phyloP scores from a whole-genome alignment of 495 filamentous ascomycete species.

The Stereocaulon alpinum region DNA sequence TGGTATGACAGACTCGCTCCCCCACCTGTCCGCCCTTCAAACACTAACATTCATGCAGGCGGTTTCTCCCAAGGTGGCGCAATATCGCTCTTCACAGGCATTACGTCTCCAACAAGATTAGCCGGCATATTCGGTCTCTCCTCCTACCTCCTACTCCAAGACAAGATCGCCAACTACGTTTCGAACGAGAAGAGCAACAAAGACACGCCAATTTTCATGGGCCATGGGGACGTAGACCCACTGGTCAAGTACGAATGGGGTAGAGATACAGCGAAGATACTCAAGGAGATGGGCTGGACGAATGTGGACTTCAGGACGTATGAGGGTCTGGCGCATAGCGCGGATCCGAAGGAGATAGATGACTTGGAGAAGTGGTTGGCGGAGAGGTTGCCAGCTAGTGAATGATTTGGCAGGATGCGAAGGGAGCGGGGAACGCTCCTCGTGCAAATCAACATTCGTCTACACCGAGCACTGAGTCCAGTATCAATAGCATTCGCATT shows the following conservation, averaged over 20 bases:
- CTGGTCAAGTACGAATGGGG: conserved; percentile 64
- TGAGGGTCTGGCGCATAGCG: conserved; percentile 61
- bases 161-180: conserved; percentile 56
- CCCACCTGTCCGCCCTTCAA: conserved; percentile 30
- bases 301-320: conserved; percentile 65
- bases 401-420: neutral
- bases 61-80: conserved; percentile 55
- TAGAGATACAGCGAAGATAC: conserved; percentile 44
- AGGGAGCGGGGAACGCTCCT: too few species aligned
- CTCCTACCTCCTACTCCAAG: conserved; percentile 65
- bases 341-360: conserved; percentile 67
- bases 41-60: conserved; percentile 14
- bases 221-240: conserved; percentile 64
- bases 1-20: conserved; percentile 54
- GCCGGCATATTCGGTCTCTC: conserved; percentile 83
- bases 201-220: conserved; percentile 78
- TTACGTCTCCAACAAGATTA: conserved; percentile 64
- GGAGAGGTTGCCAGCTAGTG: conserved; percentile 49
- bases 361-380: conserved; percentile 71
- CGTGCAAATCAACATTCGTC: too few species aligned
- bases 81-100: conserved; percentile 51
- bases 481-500: too few species aligned
- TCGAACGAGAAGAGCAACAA: conserved; percentile 59
- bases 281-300: conserved; percentile 57
- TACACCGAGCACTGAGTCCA: too few species aligned